A percentile compares a stretch with the other conserved stretches of the same genome.
Conservation (phyloP, 2,329 filamentous ascomycete genomes). For the Ophiobolus disseminans region DNA sequence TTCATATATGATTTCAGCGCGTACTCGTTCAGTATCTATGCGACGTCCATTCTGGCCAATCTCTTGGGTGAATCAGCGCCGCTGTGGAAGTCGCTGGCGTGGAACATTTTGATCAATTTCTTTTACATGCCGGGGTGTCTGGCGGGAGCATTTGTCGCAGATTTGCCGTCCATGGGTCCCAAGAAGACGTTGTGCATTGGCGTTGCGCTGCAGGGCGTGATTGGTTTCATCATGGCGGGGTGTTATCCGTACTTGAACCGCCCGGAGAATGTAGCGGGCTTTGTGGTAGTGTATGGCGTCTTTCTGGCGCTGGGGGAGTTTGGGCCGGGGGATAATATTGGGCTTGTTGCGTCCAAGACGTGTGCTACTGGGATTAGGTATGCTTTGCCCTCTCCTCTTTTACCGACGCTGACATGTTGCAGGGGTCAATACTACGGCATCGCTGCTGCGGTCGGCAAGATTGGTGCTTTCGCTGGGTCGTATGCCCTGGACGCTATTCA, state of each 20-base stretch:
- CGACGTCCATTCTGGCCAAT: slow-evolving; percentile 73
- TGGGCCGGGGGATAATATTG: slow-evolving; percentile 91
- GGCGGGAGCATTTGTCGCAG: slow-evolving; percentile 76
- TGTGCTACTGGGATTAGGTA: slow-evolving; percentile 80
- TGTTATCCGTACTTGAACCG: slow-evolving; percentile 74
- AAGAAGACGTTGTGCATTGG: slow-evolving; percentile 75
- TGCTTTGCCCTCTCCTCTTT: background rate
- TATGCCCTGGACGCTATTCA: slow-evolving; percentile 76
- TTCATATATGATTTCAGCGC: slow-evolving; percentile 73
- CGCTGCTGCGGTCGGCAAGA: slow-evolving; percentile 75
- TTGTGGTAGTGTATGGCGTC: slow-evolving; percentile 79
- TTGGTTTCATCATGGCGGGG: slow-evolving; percentile 90
- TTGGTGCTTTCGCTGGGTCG: slow-evolving; percentile 84
- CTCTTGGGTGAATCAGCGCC: slow-evolving; percentile 66
- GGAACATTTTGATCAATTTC: slow-evolving; percentile 86
- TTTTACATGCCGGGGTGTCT: slow-evolving; percentile 89
- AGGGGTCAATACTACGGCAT: slow-evolving; percentile 76
- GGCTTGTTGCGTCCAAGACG: slow-evolving; percentile 84
- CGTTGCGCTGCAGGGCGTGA: slow-evolving; percentile 73
- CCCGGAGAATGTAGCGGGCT: slow-evolving; percentile 71
- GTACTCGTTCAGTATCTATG: slow-evolving; percentile 88
- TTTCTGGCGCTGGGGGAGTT: slow-evolving; percentile 81
- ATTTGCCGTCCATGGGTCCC: slow-evolving; percentile 73
- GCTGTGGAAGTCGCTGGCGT: slow-evolving; percentile 81
- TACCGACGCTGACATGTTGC: background rate